Base-by-base conservation (phyloP, 208 protist genomes). In the Porcisia hertigi region DNA sequence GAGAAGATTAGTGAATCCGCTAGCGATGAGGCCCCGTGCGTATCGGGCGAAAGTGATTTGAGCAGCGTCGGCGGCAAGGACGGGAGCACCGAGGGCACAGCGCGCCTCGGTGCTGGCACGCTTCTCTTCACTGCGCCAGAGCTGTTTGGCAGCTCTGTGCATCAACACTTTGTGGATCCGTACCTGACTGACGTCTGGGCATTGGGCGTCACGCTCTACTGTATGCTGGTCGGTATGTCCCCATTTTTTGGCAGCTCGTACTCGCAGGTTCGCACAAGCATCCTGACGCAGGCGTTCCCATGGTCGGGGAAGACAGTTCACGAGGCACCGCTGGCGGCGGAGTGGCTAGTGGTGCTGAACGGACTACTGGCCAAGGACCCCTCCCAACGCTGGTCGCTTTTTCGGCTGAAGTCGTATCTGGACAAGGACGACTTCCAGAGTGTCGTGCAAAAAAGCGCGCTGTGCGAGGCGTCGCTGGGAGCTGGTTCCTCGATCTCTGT, bases 201-300 rank as follows among this genome's bases (percentile, higher is more conserved):
- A 0, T 80, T 96, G 12, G 92, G 92, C 43, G 82, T 94, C 53
- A 97, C 94, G 0, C 71, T 97, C 9, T 97, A 94, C 81, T 86
- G 86, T 66, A 88, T 96, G 80, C 80, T 97, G 5, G 69, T 92
- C 63, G 94, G 94, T 41, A 70, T 77, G 41, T 74, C 90, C 0
- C 94, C 94, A 34, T 97, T 96, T 66, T 69, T 70, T 6, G 92
- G 92, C 41, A 69, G 58, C 20, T 75, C 52, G 23, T 89, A 92
- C 67, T 16, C 73, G 4, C 82, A 92, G 49, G 77, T 94, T 67
- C 59, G 81, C 3, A 45, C 70, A 7, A 81, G 75, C 71, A 89
- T 97, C 20, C 69, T 77, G 30, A 67, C 77, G 45, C 55, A 84
- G 47, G 20, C 16, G 18, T 86, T 87, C 34, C 85, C 88, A 25